Percentiles rank a stretch among this genome's conserved stretches.
Evolutionary conservation across 805 yeast species (phyloP).

Genomic region (Spathaspora girioi): DNA sequence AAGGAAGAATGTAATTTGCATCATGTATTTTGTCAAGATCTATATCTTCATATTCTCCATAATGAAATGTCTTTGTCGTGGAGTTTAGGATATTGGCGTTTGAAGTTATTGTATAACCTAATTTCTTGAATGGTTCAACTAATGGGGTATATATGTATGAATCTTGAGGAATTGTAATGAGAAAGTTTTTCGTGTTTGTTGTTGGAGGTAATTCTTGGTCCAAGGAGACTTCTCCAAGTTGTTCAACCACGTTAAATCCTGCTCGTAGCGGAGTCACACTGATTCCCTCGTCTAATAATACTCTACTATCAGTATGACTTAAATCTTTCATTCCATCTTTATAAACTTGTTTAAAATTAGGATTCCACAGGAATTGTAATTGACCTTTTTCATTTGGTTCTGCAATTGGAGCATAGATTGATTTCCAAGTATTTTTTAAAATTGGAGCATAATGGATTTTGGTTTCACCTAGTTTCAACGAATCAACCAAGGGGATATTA

Average conservation of each 20-base stretch:
- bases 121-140: slow-evolving; percentile 28
- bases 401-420: slow-evolving; percentile 45
- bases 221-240: slow-evolving; percentile 58
- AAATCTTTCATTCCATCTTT: slow-evolving; percentile 39
- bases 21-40: slow-evolving; percentile 64
- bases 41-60: slow-evolving; percentile 85
- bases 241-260: slow-evolving; percentile 53
- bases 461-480: slow-evolving; percentile 51
- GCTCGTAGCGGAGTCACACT: slow-evolving; percentile 62
- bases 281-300: slow-evolving; percentile 58
- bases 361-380: slow-evolving; percentile 73
- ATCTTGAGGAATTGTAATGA: slow-evolving; percentile 35
- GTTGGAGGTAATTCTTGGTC: slow-evolving; percentile 12
- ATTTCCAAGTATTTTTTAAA: slow-evolving; percentile 74
- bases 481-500: slow-evolving; percentile 71
- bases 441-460: slow-evolving; percentile 74
- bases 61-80: slow-evolving; percentile 58
- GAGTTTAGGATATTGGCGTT: slow-evolving; percentile 21
- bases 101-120: slow-evolving; percentile 15
- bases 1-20: slow-evolving; percentile 58
- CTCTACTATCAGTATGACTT: slow-evolving; percentile 65
- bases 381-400: slow-evolving; percentile 21
- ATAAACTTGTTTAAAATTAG: slow-evolving; percentile 71
- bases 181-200: slow-evolving; percentile 15
- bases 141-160: slow-evolving; percentile 44